Percentiles rank a stretch among this genome's conserved stretches.
Evolutionary conservation across 768 basidiomycete species (phyloP).

Genomic region (Naganishia kalamii): DNA sequence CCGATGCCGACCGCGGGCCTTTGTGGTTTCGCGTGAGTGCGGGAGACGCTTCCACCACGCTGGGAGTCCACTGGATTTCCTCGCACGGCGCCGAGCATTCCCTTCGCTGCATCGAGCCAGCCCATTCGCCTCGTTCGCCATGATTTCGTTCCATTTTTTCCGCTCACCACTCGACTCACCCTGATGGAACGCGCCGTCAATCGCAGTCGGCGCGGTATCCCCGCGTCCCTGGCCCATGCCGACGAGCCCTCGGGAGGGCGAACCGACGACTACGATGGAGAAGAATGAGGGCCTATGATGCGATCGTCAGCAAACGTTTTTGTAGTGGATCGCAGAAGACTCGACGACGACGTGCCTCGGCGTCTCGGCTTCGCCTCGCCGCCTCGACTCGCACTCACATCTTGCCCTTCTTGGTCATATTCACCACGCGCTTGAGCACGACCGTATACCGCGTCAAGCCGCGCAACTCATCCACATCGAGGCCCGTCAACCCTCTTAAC

Average conservation of each 20-base stretch:
- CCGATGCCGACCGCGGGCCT: too few relatives aligned
- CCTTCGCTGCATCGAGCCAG: too few relatives aligned
- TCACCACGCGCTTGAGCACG: conserved; percentile 56
- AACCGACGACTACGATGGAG: conserved; percentile 42
- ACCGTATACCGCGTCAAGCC: conserved; percentile 46
- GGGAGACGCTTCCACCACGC: too few relatives aligned
- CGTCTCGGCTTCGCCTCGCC: neutral
- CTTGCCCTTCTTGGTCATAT: conserved; percentile 93
- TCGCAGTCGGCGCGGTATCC: conserved; percentile 31
- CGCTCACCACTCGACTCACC: conserved; percentile 38
- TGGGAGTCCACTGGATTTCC: too few relatives aligned
- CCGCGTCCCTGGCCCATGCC: conserved; percentile 44
- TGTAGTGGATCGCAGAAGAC: neutral
- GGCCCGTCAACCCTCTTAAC: conserved; percentile 34
- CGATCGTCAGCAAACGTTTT: neutral
- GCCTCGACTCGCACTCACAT: conserved; percentile 47
- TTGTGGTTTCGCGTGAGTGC: too few relatives aligned
- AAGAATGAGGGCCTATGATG: conserved; percentile 31
- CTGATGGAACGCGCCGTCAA: conserved; percentile 38
- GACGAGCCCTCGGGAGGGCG: conserved; percentile 41
- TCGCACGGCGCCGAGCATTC: too few relatives aligned
- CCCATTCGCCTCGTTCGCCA: too few relatives aligned
- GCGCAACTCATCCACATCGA: conserved; percentile 43
- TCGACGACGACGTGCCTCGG: neutral
- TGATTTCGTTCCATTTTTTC: too few relatives aligned